These are phyloP conservation scores for Ophiostoma fasciatum DNA, from an alignment of 2,329 filamentous ascomycete species.

Conservation along the genomic window DNA sequence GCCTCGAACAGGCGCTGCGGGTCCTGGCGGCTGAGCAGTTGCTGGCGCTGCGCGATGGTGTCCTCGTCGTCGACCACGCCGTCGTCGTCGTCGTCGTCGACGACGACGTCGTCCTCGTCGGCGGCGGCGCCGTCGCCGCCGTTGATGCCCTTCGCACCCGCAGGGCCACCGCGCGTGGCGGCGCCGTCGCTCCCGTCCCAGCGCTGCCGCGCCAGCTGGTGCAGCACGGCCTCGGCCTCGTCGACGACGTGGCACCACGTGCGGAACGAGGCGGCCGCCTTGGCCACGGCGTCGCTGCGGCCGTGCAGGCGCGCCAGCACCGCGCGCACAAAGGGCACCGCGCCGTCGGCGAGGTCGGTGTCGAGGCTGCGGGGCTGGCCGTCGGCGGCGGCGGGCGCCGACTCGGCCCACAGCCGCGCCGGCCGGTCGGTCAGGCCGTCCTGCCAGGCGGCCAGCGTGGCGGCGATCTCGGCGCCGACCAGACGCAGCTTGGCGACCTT, in stretches of 20 bases:
- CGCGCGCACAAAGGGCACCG: constrained; percentile 50
- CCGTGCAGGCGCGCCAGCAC: constrained; percentile 60
- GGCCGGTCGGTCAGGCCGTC: constrained; percentile 33
- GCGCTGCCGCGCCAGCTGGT: constrained; percentile 48
- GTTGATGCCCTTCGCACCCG: too few relatives aligned
- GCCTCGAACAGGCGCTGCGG: constrained; percentile 22
- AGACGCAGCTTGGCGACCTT: constrained; percentile 50
- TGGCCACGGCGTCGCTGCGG: constrained; percentile 49
- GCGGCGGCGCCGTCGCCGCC: too few relatives aligned
- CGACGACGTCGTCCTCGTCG: too few relatives aligned
- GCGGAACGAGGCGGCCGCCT: constrained; percentile 48
- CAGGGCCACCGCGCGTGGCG: too few relatives aligned
- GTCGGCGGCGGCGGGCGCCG: neutral
- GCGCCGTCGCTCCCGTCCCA: too few relatives aligned
- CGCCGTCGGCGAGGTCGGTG: constrained; percentile 50
- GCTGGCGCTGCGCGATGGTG: constrained; percentile 50
- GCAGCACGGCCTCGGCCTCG: constrained; percentile 46
- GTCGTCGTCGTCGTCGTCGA: constrained; percentile 54
- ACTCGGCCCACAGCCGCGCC: constrained; percentile 48
- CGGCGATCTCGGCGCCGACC: constrained; percentile 49
- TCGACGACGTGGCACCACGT: constrained; percentile 63
- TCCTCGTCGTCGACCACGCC: constrained; percentile 65
- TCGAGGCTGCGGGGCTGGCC: constrained; percentile 26
- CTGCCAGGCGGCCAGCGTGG: constrained; percentile 46
- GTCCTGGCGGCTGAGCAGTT: constrained; percentile 50